phyloP scores from a whole-genome alignment of 208 protist species.

The Acanthamoeba healyi region DNA sequence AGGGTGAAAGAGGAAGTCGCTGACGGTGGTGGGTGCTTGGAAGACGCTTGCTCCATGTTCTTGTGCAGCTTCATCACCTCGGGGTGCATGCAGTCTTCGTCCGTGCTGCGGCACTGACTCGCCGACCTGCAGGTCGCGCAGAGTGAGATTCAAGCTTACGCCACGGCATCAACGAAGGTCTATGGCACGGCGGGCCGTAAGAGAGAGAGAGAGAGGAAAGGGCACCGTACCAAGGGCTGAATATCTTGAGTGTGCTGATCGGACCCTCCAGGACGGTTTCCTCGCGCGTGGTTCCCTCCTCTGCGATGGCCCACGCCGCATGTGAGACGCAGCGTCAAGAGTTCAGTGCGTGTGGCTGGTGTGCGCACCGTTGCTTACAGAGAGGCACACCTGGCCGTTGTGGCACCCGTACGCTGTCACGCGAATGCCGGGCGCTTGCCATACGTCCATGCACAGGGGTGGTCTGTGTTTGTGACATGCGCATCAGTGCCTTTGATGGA shows the following conservation, averaged over 20 bases:
- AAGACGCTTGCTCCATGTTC: neutral
- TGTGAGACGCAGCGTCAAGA: no score
- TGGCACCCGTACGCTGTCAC: neutral
- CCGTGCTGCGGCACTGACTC: neutral
- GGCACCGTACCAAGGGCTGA: neutral
- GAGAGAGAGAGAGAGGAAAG: no score
- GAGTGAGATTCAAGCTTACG: neutral
- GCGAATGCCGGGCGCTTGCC: conserved; percentile 1
- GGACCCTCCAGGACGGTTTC: neutral
- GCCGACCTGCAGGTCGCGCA: neutral
- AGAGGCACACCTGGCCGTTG: neutral
- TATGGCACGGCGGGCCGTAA: no score
- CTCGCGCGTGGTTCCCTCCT: neutral
- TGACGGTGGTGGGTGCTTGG: neutral
- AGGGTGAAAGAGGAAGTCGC: neutral
- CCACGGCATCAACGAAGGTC: no score
- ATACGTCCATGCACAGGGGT: neutral
- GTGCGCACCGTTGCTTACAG: neutral
- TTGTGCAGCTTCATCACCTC: conserved; percentile 11
- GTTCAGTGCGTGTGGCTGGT: no score
- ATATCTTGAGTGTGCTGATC: neutral
- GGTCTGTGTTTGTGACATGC: no score
- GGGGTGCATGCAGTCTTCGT: neutral
- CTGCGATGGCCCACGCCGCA: neutral
- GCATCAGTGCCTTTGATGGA: no score